Evolutionary conservation across 139 green algal genomes (phyloP).

Genomic region (Tetratostichococcus sp.): DNA sequence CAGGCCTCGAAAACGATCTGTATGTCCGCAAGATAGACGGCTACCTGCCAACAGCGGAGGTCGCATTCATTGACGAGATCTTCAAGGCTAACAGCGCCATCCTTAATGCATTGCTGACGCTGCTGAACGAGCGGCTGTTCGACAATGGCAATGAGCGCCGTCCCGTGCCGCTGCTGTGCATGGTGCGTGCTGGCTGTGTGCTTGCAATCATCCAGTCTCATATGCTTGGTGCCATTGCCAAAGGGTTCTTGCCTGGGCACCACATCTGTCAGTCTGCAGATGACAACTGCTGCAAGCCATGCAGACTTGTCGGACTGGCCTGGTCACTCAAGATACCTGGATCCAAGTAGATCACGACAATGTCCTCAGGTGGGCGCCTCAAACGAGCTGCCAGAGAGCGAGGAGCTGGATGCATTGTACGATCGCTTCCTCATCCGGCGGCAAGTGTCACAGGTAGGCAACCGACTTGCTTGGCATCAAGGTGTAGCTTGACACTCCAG

Average conservation of each 20-base stretch:
- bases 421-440: conserved; percentile 90
- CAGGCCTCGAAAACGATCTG: conserved; percentile 74
- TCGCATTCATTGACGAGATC: conserved; percentile 96
- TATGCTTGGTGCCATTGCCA: too few species aligned
- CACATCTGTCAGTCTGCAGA: too few species aligned
- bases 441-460: too few species aligned
- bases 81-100: conserved; percentile 93
- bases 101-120: conserved; percentile 91
- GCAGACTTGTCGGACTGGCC: too few species aligned
- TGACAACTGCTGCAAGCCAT: too few species aligned
- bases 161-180: conserved; percentile 66
- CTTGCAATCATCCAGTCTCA: too few species aligned
- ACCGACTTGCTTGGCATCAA: too few species aligned
- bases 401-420: conserved; percentile 95
- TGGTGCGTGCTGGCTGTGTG: conserved; percentile 31
- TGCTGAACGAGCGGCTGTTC: conserved; percentile 96
- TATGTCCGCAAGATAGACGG: conserved; percentile 87
- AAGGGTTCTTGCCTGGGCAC: too few species aligned
- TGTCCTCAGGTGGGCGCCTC: conserved; percentile 80
- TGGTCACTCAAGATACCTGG: too few species aligned
- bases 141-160: conserved; percentile 87
- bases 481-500: too few species aligned
- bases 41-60: conserved; percentile 82
- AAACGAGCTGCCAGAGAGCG: conserved; percentile 92
- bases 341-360: too few species aligned